A percentile compares a stretch with the other conserved stretches of the same genome.
Evolutionary conservation across 352 stramenopile genomes (phyloP).

Genomic region (Blastocystis sp.): DNA sequence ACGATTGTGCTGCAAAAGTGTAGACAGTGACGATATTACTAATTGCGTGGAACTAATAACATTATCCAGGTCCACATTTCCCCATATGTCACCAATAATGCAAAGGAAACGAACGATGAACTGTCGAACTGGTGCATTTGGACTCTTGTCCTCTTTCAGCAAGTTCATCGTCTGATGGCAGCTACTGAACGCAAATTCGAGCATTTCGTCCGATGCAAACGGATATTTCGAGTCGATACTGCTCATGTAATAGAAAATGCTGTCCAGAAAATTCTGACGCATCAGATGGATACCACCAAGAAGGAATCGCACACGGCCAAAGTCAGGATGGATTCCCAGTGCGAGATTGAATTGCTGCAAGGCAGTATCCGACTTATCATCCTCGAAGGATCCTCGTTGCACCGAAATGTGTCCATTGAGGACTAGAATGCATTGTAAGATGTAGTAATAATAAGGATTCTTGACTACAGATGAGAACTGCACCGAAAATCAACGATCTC

Average conservation of each 20-base stretch:
- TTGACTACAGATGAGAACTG: neutral
- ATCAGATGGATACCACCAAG: neutral
- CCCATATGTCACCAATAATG: slow-evolving; percentile 4
- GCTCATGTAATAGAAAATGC: neutral
- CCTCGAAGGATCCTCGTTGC: neutral
- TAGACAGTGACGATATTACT: neutral
- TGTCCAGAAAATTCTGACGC: neutral
- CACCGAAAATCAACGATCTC: neutral
- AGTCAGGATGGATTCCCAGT: neutral
- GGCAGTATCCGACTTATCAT: neutral
- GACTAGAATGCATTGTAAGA: neutral
- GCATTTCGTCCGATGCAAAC: neutral
- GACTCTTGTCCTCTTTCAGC: neutral
- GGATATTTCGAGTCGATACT: neutral
- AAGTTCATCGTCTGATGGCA: neutral
- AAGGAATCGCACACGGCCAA: neutral
- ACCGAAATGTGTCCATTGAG: neutral
- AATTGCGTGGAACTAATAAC: neutral
- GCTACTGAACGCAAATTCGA: neutral
- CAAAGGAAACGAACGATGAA: neutral
- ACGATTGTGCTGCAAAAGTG: neutral
- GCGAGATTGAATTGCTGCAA: neutral
- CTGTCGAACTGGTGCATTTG: neutral
- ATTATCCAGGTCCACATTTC: neutral
- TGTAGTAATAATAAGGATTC: neutral